Evolutionary conservation across 78 protist genomes (phyloP), one percentile per base, ranked within the genome.

Genomic region (Emiliania huxleyi): DNA sequence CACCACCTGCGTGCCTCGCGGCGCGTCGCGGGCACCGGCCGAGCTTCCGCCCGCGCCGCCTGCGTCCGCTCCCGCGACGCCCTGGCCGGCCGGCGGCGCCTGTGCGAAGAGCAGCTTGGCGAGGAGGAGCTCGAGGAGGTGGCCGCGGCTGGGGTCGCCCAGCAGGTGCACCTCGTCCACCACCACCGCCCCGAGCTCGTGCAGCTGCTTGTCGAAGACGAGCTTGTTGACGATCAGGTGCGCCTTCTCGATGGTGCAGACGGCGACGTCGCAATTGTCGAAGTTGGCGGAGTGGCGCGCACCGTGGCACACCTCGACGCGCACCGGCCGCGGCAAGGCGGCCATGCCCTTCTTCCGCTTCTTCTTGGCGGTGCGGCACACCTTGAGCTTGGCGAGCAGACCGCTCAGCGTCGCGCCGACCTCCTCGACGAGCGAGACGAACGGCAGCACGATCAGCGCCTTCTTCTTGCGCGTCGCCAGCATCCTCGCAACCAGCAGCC

Each of bases 81-180:
- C n/a, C n/a, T n/a, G n/a, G n/a, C n/a, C 15, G 62, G 62, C 62
- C 8, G 62, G 29, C 8, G 8, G 75, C 23, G 33, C 23, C 23
- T 62, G 37, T 15, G 0, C 62, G 45, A 15, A 62, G n/a, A 93
- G 29, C 35, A 97, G 35, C 87, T 96, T 96, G 18, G 96, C 44
- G 23, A 97, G 94, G 6, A 97, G 6, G 26, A 75, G 1, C 90
- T 98, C 99, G 69, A 98, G 56, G 2, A 94, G 15, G 40, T 62
- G 62, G 49, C 99, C 99, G 37, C 99, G 91, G 2, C 37, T 71
- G 22, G 92, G 84, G 49, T 91, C 95, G n/a, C 96, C 96, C 19
- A 97, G 19, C 92, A 92, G 95, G 94, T 98, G 99, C 42, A 97
- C 40, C 93, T 98, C 99, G 75, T 98, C 99, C 29, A 97, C 62